These are phyloP conservation scores for Hericium coralloides DNA, from an alignment of 768 basidiomycete genomes.

Conservation along the genomic window DNA sequence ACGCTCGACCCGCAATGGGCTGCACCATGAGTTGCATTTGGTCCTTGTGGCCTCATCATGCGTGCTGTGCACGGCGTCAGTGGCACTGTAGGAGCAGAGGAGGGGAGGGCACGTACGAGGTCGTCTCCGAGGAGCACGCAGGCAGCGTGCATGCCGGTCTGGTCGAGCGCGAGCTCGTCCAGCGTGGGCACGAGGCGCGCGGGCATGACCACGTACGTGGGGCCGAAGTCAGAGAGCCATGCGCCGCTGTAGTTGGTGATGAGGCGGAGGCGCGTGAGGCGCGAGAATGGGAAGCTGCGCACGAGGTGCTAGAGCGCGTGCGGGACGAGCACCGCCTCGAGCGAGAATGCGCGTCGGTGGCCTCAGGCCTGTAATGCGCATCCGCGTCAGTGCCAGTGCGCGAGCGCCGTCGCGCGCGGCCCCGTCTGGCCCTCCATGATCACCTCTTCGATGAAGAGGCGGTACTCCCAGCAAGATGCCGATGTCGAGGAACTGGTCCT, in stretches of 20 bases:
- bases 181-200: background rate
- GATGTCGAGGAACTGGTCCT: slow-evolving; percentile 94
- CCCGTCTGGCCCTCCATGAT: slow-evolving; percentile 93
- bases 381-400: no score
- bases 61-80: no score
- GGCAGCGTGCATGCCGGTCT: background rate
- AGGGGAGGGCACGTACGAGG: background rate
- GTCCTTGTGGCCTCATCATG: no score
- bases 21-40: no score
- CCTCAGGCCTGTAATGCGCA: no score
- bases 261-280: background rate
- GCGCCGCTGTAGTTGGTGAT: background rate
- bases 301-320: background rate
- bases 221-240: background rate
- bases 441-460: slow-evolving; percentile 90
- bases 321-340: background rate
- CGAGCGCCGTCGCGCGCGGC: slow-evolving; percentile 85
- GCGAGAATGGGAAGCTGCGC: background rate
- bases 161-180: background rate
- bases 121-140: background rate
- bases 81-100: no score
- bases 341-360: background rate
- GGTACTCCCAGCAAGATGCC: slow-evolving; percentile 93
- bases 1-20: no score
- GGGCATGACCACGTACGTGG: background rate